Conservation (phyloP, 371 early-diverging fungal species). For the Mortierella sp. region DNA sequence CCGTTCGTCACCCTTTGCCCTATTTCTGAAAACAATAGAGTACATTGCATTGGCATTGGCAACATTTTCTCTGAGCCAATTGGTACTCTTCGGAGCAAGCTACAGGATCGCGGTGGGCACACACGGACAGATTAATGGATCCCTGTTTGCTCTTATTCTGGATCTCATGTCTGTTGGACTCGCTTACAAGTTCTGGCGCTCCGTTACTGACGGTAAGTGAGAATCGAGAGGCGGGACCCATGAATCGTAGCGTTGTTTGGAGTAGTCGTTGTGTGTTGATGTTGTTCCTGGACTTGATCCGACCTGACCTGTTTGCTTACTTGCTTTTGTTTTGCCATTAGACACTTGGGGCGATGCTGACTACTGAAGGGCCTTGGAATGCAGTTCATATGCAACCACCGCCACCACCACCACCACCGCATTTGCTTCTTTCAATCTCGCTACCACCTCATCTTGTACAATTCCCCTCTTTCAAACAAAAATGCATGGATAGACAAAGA, state of each 20-base stretch:
- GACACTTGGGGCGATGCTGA: constrained; percentile 34
- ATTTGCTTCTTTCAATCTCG: background rate
- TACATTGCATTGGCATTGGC: constrained; percentile 15
- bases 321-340: background rate
- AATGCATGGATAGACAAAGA: background rate
- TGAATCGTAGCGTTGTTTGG: background rate
- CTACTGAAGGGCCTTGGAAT: constrained; percentile 1
- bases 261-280: background rate
- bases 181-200: constrained; percentile 41
- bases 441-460: background rate
- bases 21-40: constrained; percentile 8
- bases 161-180: constrained; percentile 17
- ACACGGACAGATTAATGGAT: constrained; percentile 20
- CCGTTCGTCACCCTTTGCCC: background rate
- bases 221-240: background rate
- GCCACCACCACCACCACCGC: too few relatives aligned
- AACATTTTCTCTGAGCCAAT: constrained; percentile 20
- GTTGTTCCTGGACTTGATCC: background rate
- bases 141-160: constrained; percentile 25
- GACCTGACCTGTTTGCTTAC: background rate
- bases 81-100: constrained; percentile 28
- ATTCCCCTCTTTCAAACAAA: background rate
- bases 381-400: too few relatives aligned
- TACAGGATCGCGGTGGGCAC: constrained; percentile 15
- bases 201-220: constrained; percentile 30